A percentile compares a stretch with the other conserved stretches of the same genome.
Evolutionary conservation across 169 alveolate species (phyloP).

Genomic region (Eimeria maxima): DNA sequence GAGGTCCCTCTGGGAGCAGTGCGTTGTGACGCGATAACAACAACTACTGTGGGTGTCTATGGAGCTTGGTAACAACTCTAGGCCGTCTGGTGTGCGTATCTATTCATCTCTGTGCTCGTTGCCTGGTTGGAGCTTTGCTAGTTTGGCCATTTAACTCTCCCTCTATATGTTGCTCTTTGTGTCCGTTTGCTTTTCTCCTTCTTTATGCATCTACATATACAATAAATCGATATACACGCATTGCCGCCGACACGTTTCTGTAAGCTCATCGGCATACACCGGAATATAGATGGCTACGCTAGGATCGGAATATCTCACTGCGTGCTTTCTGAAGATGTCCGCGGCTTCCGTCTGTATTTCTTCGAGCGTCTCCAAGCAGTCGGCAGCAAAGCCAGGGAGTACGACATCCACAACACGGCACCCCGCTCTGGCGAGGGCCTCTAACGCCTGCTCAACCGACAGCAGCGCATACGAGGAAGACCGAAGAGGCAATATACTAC

Average conservation of each 20-base stretch:
- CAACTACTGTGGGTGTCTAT: neutral
- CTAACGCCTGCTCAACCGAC: constrained; percentile 40
- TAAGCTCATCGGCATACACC: neutral
- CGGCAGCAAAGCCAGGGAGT: constrained; percentile 78
- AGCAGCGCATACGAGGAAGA: neutral
- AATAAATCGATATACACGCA: too few species aligned
- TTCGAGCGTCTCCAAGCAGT: constrained; percentile 77
- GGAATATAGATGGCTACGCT: neutral
- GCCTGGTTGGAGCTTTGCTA: neutral
- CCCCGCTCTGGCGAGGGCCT: constrained; percentile 68
- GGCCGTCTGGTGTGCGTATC: neutral
- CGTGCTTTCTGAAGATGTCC: neutral
- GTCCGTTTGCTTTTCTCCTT: neutral
- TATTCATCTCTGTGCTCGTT: neutral
- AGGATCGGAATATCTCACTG: neutral
- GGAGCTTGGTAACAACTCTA: neutral
- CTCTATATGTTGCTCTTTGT: neutral
- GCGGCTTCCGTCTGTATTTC: constrained; percentile 34
- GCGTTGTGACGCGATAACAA: neutral
- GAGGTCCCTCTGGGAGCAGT: neutral
- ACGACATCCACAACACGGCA: constrained; percentile 55
- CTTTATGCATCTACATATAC: neutral
- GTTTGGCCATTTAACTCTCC: neutral
- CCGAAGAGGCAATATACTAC: neutral
- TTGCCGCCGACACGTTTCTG: neutral